Base-by-base conservation (phyloP, 2,329 filamentous ascomycete species). In the Neonectria punicea region DNA sequence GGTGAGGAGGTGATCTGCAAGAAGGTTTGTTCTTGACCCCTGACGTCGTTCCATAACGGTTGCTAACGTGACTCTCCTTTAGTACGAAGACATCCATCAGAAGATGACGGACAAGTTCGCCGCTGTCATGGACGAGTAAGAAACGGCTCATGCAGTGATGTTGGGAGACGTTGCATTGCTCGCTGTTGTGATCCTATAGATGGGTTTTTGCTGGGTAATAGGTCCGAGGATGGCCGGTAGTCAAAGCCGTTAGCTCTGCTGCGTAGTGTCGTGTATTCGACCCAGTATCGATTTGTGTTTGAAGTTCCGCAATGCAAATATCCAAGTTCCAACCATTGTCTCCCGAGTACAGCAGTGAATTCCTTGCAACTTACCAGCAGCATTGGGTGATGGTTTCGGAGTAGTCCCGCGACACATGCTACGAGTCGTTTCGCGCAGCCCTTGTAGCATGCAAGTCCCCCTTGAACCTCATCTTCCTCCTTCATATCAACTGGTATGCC, bases 81-180 rank as follows among this genome's bases (percentile, higher is more conserved):
- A 96, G 93, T 99, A 98, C 81, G 96, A 98, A 86, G 90, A 90
- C 74, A 89, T 98, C 74, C 87, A 96, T 74, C 93, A 97, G 83
- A 86, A 89, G 75, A 95, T 99, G 94, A 90, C 92, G 74, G 96
- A 99, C 84, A 97, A 97, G 85, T 99, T 99, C 83, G 96, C 96
- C 54, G 91, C 94, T 43, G 95, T 99, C 66, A 89, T 93, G 79
- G 96, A 99, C 81, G 95, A 98, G 87, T 99, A 94, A 81, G 61
- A 49, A 20, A 49, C 43, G 59, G 51, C 56, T 53, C 60, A 51
- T 53, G 44, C 58, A 60, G 62, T 68, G 25, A 69, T 69, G 66
- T 59, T 51, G 39, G 54, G 53, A 53, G 65, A 69, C 34, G 53
- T 65, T 70, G 67, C 66, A 69, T 63, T 70, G 58, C 58, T 65